Evolutionary conservation across 2,329 filamentous ascomycete species (phyloP), one percentile per base, ranked within the genome.

Genomic region (Ascomycota sp.): DNA sequence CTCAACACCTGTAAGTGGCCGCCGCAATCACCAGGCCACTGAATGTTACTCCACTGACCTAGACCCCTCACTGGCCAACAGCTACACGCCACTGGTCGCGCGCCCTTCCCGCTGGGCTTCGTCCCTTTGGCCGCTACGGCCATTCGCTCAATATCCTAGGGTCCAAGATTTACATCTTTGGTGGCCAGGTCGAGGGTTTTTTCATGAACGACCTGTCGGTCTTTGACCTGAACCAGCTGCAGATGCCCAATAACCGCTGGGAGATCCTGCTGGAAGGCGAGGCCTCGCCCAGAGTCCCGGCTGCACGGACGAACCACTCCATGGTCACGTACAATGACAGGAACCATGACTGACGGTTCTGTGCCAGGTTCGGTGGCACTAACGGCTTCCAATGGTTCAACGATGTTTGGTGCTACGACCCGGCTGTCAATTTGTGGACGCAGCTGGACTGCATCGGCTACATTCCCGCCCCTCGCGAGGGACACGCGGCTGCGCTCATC

Each of bases 301-400:
- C 85, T 1, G 78, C 86, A 8, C 70, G 89, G 55, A 98, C 89
- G 2, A 98, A 98, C 47, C 89, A 98, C 53, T 78, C 83, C 1
- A 69, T 94, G 41, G 69, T 98, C 35, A 91, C 79, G 11, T 93
- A 70, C 55, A 85, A 89, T 36, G 89, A 98, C 47, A 89, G 79
- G 53, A 69, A 8, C 20, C 19, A 13, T 28, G 27, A 28, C 29
- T 24, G 19, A 29, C 36, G 15, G 15, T 17, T 42, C 4, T 29
- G 8, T 19, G 19, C 12, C 40, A 89, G 79, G n/a, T 98, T 98
- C 48, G 89, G 89, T 41, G 89, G 89, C 37, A 98, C 89, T 2
- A 93, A 98, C 47, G 89, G 89, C 25, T 70, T 85, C 32, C 74
- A 80, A 44, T 98, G 89, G 91, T 98, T 95, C 58, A 98, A 95